A percentile compares a stretch with the other conserved stretches of the same genome.
Conservation (phyloP, 345 rosid species). For the Bretschneidera sinensis region DNA sequence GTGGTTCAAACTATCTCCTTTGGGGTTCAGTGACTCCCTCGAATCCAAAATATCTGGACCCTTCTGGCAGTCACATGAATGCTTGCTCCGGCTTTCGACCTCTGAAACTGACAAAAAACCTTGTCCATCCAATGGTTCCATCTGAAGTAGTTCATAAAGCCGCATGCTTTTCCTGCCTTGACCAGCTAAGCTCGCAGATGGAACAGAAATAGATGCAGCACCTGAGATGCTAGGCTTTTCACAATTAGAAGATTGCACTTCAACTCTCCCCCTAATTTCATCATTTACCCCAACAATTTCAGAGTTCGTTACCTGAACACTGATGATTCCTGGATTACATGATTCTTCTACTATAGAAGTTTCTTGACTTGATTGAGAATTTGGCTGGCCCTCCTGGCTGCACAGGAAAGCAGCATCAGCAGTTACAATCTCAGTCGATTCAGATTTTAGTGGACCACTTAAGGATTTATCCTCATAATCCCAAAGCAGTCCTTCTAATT, state of each 20-base stretch:
- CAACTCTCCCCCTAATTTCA: slow-evolving; percentile 26
- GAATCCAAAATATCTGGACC: slow-evolving; percentile 26
- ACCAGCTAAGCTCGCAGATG: slow-evolving; percentile 38
- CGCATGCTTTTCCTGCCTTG: slow-evolving; percentile 70
- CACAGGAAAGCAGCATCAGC: slow-evolving; percentile 22
- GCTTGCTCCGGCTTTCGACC: slow-evolving; percentile 24
- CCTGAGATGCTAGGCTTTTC: slow-evolving; percentile 22
- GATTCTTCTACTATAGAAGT: slow-evolving; percentile 27
- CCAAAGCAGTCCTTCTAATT: slow-evolving; percentile 92
- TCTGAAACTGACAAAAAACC: slow-evolving; percentile 22
- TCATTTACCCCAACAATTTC: slow-evolving; percentile 47
- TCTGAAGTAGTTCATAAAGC: slow-evolving; percentile 82
- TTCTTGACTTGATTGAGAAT: slow-evolving; percentile 29
- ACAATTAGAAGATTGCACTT: slow-evolving; percentile 18
- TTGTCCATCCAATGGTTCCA: slow-evolving; percentile 55
- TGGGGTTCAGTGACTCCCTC: slow-evolving; percentile 26
- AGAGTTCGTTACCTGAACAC: slow-evolving; percentile 33
- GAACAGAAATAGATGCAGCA: slow-evolving; percentile 29
- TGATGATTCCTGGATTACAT: slow-evolving; percentile 28
- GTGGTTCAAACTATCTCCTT: slow-evolving; percentile 30
- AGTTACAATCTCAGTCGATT: slow-evolving; percentile 19
- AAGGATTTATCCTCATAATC: slow-evolving; percentile 57
- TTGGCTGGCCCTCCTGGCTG: slow-evolving; percentile 23
- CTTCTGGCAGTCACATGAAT: slow-evolving; percentile 25
- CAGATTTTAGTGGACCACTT: slow-evolving; percentile 33